Base-by-base conservation (phyloP, 169 alveolate species). In the Cryptosporidium tyzzeri region DNA sequence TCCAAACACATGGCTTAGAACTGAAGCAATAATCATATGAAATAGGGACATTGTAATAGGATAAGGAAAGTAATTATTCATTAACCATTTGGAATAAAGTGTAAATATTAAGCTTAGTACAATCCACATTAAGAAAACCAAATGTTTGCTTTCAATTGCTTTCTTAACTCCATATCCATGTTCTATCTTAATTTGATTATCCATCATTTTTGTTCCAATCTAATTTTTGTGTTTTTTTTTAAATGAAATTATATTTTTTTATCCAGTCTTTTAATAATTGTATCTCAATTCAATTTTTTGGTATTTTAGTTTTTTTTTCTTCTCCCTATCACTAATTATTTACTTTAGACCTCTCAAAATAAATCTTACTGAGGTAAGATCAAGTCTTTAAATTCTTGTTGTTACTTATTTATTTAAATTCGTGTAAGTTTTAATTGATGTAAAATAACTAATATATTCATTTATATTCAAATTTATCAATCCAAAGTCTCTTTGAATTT, bases 1-100 rank as follows among this genome's bases (percentile, higher is more conserved):
- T 26, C 67, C 67, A 55, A 73, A 9, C 7, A 73, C 5, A 23
- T 73, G 48, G 29, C 71, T 73, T 23, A 73, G 21, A 29, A 73
- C 31, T 1, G 71, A 73, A 8, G 55, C 71, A 8, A 48, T 58
- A 1, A 59, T 9, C 86, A 85, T 69, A 21, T 85, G 92, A 14
- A 85, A 37, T 31, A 67, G 14, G 21, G 92, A 61, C 65, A 85
- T n/a, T 31, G 65, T 62, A 18, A 70, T 58, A 41, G 92, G 92
- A 51, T 85, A 85, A 45, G 92, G 92, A 53, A 85, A 85, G 41
- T 53, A 48, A 31, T n/a, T 33, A 26, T 21, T 39, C 84, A 85
- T 71, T 45, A 85, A 18, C 70, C 70, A 65, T 39, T 85, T 85
- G n/a, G 86, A 85, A 59, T 55, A 70, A n/a, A 85, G 26, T 0